Base-by-base conservation (phyloP, 495 filamentous ascomycete species). In the Durotheca rogersii region DNA sequence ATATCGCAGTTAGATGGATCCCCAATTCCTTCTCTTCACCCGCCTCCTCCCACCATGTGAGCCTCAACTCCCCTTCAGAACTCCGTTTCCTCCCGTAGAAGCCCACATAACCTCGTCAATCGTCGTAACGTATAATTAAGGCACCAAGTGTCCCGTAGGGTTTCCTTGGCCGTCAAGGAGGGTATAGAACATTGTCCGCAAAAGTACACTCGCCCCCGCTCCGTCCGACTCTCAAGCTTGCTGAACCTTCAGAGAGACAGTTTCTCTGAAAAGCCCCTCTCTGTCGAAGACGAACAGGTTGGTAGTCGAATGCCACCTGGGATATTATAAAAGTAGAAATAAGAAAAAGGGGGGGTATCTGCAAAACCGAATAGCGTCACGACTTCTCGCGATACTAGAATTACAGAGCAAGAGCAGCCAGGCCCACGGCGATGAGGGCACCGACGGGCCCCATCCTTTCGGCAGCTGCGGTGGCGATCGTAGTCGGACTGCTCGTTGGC, bases 321-420 rank as follows among this genome's bases (percentile, higher is more conserved):
- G n/a, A 33, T 12, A 59, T 47, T 44, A 43, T 20, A 38, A 31
- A 42, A 41, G n/a, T n/a, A n/a, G n/a, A n/a, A n/a, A n/a, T n/a
- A n/a, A 42, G 12, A 32, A 27, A 29, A 18, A 42, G 53, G 41
- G 25, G 41, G 58, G 53, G 53, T 61, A 57, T 57, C 39, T 61
- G 58, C 14, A 61, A 50, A 58, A 58, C 34, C 27, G 43, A 40
- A 52, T 40, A 38, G 45, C 34, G 47, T 25, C 23, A 46, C 44
- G 41, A 33, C 3, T 5, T 36, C 12, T 30, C 39, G 50, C 41
- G 39, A 32, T 44, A 53, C 41, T 51, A 32, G 16, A 38, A 31
- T 67, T 58, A 69, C 41, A 69, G 59, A 36, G 63, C 54, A 21
- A 68, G 19, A 19, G 53, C 67, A 30, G 60, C 65, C 18, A 69